Evolutionary conservation across 148 eudicot genomes (phyloP), one percentile per base, ranked within the genome.

Genomic region (Nepenthes mirabilis): DNA sequence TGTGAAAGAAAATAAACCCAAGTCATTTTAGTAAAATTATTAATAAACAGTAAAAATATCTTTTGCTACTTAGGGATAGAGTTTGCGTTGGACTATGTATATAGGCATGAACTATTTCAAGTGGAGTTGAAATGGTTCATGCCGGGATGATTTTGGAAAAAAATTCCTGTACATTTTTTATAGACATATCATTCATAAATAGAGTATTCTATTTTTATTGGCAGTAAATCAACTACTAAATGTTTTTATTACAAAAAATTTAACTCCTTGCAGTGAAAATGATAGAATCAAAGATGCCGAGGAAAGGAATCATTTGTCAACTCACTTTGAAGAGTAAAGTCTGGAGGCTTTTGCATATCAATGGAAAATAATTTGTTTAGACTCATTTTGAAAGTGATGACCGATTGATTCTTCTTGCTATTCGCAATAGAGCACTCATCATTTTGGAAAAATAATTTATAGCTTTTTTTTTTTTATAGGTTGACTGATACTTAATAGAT

Each of bases 31-130:
- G 45, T 40, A 40, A 3, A 40, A 8, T 40, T 8, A 40, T 40
- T 8, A 40, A 40, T 40, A 40, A 40, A 40, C 45, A 40, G 8
- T 3, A 40, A 8, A 40, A 40, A 8, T 0, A 40, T 40, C 45
- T 40, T 13, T 33, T 57, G 11, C n/a, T 33, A 9, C 23, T 2
- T 3, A 65, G 14, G 0, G 69, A 65, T 35, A 55, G 49, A 14
- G 69, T 57, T 48, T 37, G 11, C 0, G 49, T 52, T 35, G 62
- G 62, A 4, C 62, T 62, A 47, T 37, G 57, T n/a, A 65, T 2
- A 50, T 65, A 47, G 7, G 57, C 47, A 37, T 65, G 69, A 1
- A 65, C 47, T 6, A 65, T 7, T 11, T 47, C 62, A 2, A 65
- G 33, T 14, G 56, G 56, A 1, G 33, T 55, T n/a, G n/a, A n/a